A percentile compares a stretch with the other conserved stretches of the same genome.
These are phyloP conservation scores for Globisporangium abappressorium DNA, from an alignment of 352 stramenopile genomes.

Conservation along the genomic window DNA sequence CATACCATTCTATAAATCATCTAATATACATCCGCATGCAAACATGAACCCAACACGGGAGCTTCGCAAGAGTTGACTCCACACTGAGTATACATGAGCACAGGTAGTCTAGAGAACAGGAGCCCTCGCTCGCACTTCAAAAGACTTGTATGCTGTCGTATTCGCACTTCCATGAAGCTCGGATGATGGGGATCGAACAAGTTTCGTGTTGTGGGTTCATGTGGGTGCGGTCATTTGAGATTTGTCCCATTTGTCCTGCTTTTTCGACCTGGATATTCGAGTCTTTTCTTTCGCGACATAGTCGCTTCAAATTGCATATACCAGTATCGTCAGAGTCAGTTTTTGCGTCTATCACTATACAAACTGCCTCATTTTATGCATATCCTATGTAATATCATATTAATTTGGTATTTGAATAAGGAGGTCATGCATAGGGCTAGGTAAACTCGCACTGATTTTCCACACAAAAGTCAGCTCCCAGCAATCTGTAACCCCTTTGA, in stretches of 20 bases:
- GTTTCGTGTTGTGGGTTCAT: background rate
- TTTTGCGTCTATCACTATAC: background rate
- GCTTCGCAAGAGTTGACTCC: too few relatives aligned
- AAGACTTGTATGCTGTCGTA: background rate
- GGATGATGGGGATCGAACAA: background rate
- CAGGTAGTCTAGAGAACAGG: too few relatives aligned
- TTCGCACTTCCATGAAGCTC: background rate
- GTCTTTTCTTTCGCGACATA: background rate
- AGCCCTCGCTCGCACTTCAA: background rate
- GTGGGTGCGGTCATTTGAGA: background rate
- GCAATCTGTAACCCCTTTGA: background rate
- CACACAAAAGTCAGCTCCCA: background rate
- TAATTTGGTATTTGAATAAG: background rate
- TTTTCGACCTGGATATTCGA: background rate
- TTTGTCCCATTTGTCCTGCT: background rate
- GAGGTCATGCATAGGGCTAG: background rate
- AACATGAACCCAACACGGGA: too few relatives aligned
- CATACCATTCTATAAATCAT: background rate
- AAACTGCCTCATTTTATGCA: background rate
- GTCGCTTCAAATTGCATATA: background rate
- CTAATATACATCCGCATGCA: background rate
- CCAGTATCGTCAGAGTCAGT: too few relatives aligned
- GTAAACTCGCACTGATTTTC: background rate
- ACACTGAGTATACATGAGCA: too few relatives aligned
- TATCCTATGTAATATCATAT: background rate